A percentile compares a stretch with the other conserved stretches of the same genome.
These are phyloP conservation scores for Anaeramoeba flamelloides DNA, from an alignment of 78 protist species.

Conservation along the genomic window DNA sequence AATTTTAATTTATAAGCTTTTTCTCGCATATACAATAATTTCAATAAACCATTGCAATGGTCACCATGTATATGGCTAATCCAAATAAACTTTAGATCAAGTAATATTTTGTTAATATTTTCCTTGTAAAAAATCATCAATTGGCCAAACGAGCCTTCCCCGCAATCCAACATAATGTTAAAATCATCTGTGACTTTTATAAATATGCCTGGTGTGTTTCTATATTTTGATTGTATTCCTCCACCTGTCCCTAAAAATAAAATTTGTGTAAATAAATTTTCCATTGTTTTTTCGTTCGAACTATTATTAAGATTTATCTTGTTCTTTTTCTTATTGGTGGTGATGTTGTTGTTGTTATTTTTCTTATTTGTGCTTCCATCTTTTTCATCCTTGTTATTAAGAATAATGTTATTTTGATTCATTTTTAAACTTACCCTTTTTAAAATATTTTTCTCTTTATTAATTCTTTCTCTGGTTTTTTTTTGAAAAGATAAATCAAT, in stretches of 20 bases:
- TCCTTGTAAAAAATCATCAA: background rate
- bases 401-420: too few species aligned
- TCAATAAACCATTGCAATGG: background rate
- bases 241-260: background rate
- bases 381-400: too few species aligned
- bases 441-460: too few species aligned
- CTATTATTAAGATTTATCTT: too few species aligned
- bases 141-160: background rate
- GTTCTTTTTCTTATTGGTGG: too few species aligned
- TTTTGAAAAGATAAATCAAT: too few species aligned
- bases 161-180: background rate
- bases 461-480: too few species aligned
- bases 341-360: too few species aligned
- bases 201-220: background rate
- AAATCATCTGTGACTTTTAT: background rate
- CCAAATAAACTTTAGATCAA: background rate
- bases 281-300: too few species aligned
- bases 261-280: background rate
- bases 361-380: too few species aligned
- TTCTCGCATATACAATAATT: background rate
- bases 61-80: background rate
- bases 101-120: background rate
- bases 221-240: background rate
- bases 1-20: too few species aligned
- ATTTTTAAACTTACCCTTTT: too few species aligned